These are phyloP conservation scores for Aureobasidium sp. DNA, from an alignment of 2,329 filamentous ascomycete genomes.

Conservation along the genomic window DNA sequence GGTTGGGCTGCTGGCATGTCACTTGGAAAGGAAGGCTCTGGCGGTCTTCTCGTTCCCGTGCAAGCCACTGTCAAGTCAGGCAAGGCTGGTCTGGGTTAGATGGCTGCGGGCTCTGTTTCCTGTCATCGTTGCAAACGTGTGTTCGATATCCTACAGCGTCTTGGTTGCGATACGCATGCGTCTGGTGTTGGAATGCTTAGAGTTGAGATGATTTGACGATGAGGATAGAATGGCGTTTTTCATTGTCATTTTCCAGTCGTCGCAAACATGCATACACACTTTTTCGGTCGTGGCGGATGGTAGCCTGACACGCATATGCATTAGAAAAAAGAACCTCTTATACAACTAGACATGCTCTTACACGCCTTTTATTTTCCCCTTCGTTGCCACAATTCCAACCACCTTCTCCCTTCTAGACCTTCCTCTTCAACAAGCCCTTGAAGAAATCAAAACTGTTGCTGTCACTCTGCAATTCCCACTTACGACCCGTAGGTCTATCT, in stretches of 20 bases:
- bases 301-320: no score
- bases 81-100: conserved; percentile 69
- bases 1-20: conserved; percentile 86
- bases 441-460: conserved; percentile 99
- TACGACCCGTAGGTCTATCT: conserved; percentile 66
- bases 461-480: conserved; percentile 85
- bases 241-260: neutral
- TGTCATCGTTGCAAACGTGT: neutral
- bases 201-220: neutral
- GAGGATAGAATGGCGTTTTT: neutral
- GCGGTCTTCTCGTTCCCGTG: conserved; percentile 82
- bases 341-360: no score
- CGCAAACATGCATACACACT: no score
- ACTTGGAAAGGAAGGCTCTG: conserved; percentile 73
- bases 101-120: neutral
- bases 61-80: conserved; percentile 79
- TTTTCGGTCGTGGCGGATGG: no score
- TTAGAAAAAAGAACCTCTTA: no score
- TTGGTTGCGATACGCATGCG: neutral
- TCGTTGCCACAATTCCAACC: no score
- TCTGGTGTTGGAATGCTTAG: neutral
- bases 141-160: neutral
- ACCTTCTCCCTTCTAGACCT: conserved; percentile 33
- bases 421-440: conserved; percentile 75
- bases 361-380: no score